Percentiles rank a stretch among this genome's conserved stretches.
These are phyloP conservation scores for Fusarium protoensiforme DNA, from an alignment of 2,329 filamentous ascomycete genomes.

Conservation along the genomic window DNA sequence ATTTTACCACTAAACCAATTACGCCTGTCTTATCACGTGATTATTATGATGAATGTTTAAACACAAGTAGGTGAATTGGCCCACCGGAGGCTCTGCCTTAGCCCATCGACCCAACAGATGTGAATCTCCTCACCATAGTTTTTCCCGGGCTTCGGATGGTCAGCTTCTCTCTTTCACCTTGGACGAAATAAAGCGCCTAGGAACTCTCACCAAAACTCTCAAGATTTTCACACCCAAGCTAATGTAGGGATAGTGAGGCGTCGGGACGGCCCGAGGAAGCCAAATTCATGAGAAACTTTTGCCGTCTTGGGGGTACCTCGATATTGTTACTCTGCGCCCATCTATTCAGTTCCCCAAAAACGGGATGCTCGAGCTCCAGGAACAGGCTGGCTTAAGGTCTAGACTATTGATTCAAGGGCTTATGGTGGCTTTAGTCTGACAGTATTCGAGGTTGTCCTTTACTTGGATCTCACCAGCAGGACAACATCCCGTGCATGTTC, in stretches of 20 bases:
- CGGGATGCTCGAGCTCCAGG: neutral
- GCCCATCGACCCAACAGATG: no score
- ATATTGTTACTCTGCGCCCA: no score
- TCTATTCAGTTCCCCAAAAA: no score
- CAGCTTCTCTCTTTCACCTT: neutral
- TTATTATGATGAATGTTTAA: accelerated
- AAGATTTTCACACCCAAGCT: neutral
- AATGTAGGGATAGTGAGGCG: neutral
- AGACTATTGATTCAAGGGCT: neutral
- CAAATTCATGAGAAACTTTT: neutral
- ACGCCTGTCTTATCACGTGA: neutral
- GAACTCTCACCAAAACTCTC: no score
- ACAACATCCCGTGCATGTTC: neutral
- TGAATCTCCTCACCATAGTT: no score
- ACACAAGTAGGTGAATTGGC: neutral
- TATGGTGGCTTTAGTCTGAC: neutral
- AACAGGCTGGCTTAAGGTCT: neutral
- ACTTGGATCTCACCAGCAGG: neutral
- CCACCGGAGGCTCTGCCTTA: neutral
- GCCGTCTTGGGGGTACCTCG: neutral
- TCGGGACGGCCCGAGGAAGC: neutral
- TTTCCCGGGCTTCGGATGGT: no score
- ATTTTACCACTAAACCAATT: neutral
- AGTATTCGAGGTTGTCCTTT: neutral
- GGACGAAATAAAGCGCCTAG: neutral